These are phyloP conservation scores for Phaseolus coccineus DNA, from an alignment of 331 rosid species.

Conservation along the genomic window DNA sequence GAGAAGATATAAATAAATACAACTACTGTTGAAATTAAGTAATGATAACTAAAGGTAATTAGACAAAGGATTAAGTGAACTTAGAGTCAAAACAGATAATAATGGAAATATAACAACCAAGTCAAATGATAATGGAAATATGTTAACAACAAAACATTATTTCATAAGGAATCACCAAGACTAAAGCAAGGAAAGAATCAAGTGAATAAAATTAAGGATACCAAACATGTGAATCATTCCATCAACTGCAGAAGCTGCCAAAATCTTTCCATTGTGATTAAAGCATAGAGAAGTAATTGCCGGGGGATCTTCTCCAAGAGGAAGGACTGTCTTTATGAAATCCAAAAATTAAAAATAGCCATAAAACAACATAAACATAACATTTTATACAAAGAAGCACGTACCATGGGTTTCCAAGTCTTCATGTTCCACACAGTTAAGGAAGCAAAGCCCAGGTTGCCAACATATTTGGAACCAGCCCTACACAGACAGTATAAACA, in stretches of 20 bases:
- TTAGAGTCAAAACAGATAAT: not conserved
- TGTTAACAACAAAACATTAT: not conserved
- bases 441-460: constrained; percentile 81
- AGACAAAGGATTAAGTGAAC: not conserved
- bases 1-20: constrained; percentile 2
- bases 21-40: not conserved
- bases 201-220: constrained; percentile 65
- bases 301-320: constrained; percentile 97
- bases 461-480: constrained; percentile 61
- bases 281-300: constrained; percentile 94
- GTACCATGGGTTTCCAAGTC: constrained; percentile 93
- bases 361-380: constrained; percentile 30
- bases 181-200: constrained; percentile 13
- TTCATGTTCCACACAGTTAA: constrained; percentile 98
- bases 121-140: not conserved
- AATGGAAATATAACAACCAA: not conserved
- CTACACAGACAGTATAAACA: constrained; percentile 53
- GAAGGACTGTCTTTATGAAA: constrained; percentile 95
- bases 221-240: constrained; percentile 99
- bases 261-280: constrained; percentile 96
- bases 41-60: not conserved
- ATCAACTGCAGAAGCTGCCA: constrained; percentile 91
- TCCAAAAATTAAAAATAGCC: constrained; percentile 59
- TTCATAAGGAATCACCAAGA: constrained; percentile 8
- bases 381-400: constrained; percentile 51